Percentiles rank a stretch among this genome's conserved stretches.
Conservation (phyloP, 257 asterid species). For the Capsicum baccatum region DNA sequence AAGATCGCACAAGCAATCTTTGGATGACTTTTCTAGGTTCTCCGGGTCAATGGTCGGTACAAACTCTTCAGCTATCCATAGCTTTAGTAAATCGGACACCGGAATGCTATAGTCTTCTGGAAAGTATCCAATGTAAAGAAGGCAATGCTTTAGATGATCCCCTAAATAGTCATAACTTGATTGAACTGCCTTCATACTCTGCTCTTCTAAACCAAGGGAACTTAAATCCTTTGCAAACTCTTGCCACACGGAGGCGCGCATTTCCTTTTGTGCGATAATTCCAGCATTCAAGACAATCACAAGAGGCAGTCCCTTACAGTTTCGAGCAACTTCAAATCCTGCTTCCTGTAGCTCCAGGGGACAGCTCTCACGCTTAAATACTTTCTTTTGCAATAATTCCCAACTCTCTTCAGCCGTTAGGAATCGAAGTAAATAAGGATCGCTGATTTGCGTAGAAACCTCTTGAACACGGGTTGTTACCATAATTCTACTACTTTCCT, state of each 20-base stretch:
- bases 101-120: neutral
- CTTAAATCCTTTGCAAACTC: conserved; percentile 23
- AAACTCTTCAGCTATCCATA: conserved; percentile 33
- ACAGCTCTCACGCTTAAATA: neutral
- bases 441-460: neutral
- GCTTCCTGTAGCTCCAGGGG: neutral
- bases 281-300: conserved; percentile 23
- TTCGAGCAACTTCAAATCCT: neutral
- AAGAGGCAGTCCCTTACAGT: conserved; percentile 30
- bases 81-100: neutral
- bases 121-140: neutral
- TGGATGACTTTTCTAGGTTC: conserved; percentile 16
- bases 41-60: neutral
- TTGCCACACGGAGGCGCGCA: neutral
- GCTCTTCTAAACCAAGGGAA: conserved; percentile 16
- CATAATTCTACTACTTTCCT: conserved; percentile 12
- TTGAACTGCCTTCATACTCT: neutral
- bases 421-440: neutral
- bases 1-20: conserved; percentile 33
- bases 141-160: neutral
- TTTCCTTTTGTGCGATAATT: neutral
- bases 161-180: conserved; percentile 7
- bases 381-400: conserved; percentile 23
- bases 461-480: neutral
- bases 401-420: neutral